phyloP scores from a whole-genome alignment of 495 filamentous ascomycete species.

The Ascobolus immersus region DNA sequence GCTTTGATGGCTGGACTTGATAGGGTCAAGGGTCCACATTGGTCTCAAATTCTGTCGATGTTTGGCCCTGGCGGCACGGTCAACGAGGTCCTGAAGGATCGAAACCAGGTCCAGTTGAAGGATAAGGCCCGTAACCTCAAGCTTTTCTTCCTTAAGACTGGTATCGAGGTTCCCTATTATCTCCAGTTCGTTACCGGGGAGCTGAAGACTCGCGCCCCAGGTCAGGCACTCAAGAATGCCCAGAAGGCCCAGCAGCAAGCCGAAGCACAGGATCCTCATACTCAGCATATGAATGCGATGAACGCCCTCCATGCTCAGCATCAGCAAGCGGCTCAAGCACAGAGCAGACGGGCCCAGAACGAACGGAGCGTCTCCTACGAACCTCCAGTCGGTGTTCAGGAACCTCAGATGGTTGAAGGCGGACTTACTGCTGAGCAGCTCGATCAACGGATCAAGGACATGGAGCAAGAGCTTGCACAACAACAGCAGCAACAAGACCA shows the following conservation, averaged over 20 bases:
- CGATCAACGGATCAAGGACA: not conserved
- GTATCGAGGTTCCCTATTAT: slow-evolving; percentile 78
- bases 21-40: slow-evolving; percentile 77
- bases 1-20: slow-evolving; percentile 81
- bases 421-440: no score
- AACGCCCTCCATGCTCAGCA: slow-evolving; percentile 1
- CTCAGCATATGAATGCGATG: slow-evolving; percentile 4
- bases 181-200: slow-evolving; percentile 80
- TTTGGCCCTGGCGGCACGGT: slow-evolving; percentile 64
- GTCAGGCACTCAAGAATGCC: slow-evolving; percentile 55
- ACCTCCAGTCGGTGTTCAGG: not conserved
- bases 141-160: slow-evolving; percentile 81
- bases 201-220: slow-evolving; percentile 70
- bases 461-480: not conserved
- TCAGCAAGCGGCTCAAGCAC: not conserved
- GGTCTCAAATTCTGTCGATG: slow-evolving; percentile 78
- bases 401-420: no score
- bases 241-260: slow-evolving; percentile 29
- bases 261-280: slow-evolving; percentile 11
- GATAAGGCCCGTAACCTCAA: slow-evolving; percentile 90
- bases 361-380: not conserved
- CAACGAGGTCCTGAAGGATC: slow-evolving; percentile 66
- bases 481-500: not conserved
- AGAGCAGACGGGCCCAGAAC: not conserved
- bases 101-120: slow-evolving; percentile 85